Evolutionary conservation across 495 filamentous ascomycete species (phyloP), one percentile per base, ranked within the genome.

Genomic region (Xylaria castorea): DNA sequence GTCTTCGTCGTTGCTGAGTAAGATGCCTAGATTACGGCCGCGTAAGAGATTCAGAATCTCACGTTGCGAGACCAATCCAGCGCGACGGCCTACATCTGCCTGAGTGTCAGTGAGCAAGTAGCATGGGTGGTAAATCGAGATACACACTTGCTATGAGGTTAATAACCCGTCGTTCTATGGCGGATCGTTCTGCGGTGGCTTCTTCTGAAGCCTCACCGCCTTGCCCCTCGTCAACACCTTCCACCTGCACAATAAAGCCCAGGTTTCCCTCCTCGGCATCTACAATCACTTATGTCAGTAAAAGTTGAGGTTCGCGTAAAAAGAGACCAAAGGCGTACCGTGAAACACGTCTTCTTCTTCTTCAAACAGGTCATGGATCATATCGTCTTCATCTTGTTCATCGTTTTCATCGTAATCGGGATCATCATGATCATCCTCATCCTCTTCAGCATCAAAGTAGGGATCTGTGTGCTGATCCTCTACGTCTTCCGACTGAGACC

Each of bases 1-100:
- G 8, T 82, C 81, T 5, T 78, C 75, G n/a, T 82, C 83, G 14
- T 76, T 74, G 40, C 81, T 78, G 34, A 82, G 75, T 22, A 79
- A 74, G 38, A 80, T 80, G 36, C 80, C 78, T 7, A 82, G 81
- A 67, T 81, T 74, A 73, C 84, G 74, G 77, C 85, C 76, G 76
- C 80, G 57, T 74, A 84, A 69, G 83, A 86, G 75, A 81, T 85
- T 74, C 82, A 89, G 18, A 81, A 88, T 61, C 84, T 89, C 74
- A 78, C 85, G 63, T 78, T 83, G 78, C 68, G 82, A 73, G 70
- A 82, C 53, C 75, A 76, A 70, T 2, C 77, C 76, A 0, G 77
- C 77, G 9, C 75, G 74, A 44, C 75, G 73, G n/a, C 74, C 75
- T 79, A 71, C 77, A 69, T 74, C 73, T 79, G 60, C 36, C 57